Percentiles rank a stretch among this genome's conserved stretches.
Evolutionary conservation across 805 yeast genomes (phyloP).

Genomic region (Clavispora santaluciae): DNA sequence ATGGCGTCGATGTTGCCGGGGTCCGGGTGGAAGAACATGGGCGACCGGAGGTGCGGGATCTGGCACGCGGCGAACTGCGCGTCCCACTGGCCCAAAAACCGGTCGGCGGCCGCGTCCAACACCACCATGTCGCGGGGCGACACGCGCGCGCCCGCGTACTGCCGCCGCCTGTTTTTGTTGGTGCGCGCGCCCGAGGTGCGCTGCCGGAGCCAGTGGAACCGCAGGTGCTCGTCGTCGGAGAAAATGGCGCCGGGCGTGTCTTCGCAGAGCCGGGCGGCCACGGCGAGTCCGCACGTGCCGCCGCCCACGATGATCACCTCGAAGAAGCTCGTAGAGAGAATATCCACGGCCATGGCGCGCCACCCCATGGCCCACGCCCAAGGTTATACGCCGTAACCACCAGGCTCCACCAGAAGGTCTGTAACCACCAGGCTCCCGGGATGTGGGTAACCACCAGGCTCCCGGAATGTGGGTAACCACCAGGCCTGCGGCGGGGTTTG

Average conservation of each 20-base stretch:
- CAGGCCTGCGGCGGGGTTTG: background rate
- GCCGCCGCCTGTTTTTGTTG: background rate
- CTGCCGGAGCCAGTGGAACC: constrained; percentile 41
- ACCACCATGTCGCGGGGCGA: constrained; percentile 21
- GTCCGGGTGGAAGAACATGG: constrained; percentile 47
- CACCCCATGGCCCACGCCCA: background rate
- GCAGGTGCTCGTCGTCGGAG: constrained; percentile 44
- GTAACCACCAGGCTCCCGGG: background rate
- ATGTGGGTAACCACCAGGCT: background rate
- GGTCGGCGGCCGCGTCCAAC: constrained; percentile 29
- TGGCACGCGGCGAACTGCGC: constrained; percentile 38
- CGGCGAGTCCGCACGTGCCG: constrained; percentile 43
- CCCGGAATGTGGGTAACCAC: background rate
- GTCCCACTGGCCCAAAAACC: constrained; percentile 41
- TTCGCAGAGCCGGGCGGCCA: constrained; percentile 39
- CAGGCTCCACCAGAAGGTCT: background rate
- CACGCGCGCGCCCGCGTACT: background rate
- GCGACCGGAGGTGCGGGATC: constrained; percentile 40
- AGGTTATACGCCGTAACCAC: background rate
- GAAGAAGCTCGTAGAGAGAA: constrained; percentile 17
- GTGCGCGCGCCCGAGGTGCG: background rate
- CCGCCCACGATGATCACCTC: constrained; percentile 43
- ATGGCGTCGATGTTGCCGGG: constrained; percentile 41
- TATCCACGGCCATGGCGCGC: constrained; percentile 3
- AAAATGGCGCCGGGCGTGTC: constrained; percentile 37